Percentiles rank a stretch among this genome's conserved stretches.
phyloP scores from a whole-genome alignment of 306 rosid species.

The Begonia masoniana region DNA sequence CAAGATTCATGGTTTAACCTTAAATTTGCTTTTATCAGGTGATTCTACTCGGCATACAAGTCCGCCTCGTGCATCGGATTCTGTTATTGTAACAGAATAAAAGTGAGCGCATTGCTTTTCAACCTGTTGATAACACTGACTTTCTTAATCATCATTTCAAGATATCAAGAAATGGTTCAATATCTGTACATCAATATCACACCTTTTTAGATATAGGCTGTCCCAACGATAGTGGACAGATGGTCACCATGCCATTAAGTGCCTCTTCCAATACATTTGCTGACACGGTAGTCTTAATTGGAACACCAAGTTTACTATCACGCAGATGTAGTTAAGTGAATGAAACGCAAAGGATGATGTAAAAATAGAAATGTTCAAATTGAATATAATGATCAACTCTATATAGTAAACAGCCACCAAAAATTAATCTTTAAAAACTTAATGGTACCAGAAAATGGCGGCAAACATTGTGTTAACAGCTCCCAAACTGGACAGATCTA shows the following conservation, averaged over 20 bases:
- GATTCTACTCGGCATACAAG: conserved; percentile 93
- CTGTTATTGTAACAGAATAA: conserved; percentile 68
- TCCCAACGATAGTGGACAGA: conserved; percentile 65
- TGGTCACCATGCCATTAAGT: conserved; percentile 54
- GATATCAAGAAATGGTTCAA: conserved; percentile 3
- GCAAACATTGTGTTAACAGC: conserved; percentile 99
- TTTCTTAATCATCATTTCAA: conserved; percentile 3
- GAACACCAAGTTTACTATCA: conserved; percentile 94
- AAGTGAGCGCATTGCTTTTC: conserved; percentile 99
- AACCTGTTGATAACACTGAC: conserved; percentile 39
- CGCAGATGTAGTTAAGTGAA: conserved; percentile 6
- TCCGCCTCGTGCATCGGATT: conserved; percentile 75
- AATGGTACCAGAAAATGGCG: conserved; percentile 74
- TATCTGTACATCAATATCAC: conserved; percentile 2
- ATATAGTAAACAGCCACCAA: too few relatives aligned
- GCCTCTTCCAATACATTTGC: conserved; percentile 96
- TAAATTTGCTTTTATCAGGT: conserved; percentile 92
- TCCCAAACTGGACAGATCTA: conserved; percentile 96
- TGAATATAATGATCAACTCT: too few relatives aligned
- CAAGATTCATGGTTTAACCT: conserved; percentile 38
- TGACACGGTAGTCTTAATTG: conserved; percentile 92
- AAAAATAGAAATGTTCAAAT: too few relatives aligned
- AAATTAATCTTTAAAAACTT: too few relatives aligned
- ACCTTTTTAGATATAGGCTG: conserved; percentile 65
- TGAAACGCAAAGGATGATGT: too few relatives aligned